phyloP scores from a whole-genome alignment of 2,329 filamentous ascomycete genomes.

The Metarhizium guizhouense region DNA sequence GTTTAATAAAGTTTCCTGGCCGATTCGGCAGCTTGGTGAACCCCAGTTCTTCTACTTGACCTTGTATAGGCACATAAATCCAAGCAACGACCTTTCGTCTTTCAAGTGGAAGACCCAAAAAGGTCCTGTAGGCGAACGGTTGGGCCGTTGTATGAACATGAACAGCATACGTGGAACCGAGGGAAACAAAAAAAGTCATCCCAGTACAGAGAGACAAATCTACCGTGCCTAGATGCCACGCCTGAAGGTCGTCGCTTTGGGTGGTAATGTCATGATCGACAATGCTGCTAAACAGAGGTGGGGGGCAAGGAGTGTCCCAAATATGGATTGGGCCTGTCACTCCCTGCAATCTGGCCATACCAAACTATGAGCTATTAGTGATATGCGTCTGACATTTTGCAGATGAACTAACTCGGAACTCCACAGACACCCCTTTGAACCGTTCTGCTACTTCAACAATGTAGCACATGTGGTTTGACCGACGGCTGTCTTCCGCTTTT shows the following conservation, averaged over 20 bases:
- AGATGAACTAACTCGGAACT: slow-evolving; percentile 1
- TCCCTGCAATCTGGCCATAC: slow-evolving; percentile 1
- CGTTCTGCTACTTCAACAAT: slow-evolving; percentile 1
- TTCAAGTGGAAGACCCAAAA: not conserved
- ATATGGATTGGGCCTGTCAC: not conserved
- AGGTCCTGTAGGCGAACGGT: slow-evolving; percentile 1
- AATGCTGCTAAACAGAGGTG: slow-evolving; percentile 1
- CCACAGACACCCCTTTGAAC: slow-evolving; percentile 2
- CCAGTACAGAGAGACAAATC: slow-evolving; percentile 1
- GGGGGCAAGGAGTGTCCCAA: slow-evolving; percentile 5
- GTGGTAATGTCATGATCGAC: not conserved
- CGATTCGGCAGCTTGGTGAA: not conserved
- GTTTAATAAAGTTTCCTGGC: not conserved
- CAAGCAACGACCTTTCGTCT: slow-evolving; percentile 1
- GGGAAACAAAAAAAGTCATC: slow-evolving; percentile 1
- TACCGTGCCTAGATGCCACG: slow-evolving; percentile 3
- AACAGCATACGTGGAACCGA: not conserved
- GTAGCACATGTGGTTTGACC: slow-evolving; percentile 1
- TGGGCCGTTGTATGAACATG: slow-evolving; percentile 2
- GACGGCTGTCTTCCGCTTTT: not conserved
- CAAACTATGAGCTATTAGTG: not conserved
- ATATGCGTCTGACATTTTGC: not conserved
- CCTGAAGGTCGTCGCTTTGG: no score
- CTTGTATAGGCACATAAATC: slow-evolving; percentile 2
- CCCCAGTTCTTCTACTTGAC: not conserved